Evolutionary conservation across 306 rosid species (phyloP).

Genomic region (Cicer pinnatifidum): DNA sequence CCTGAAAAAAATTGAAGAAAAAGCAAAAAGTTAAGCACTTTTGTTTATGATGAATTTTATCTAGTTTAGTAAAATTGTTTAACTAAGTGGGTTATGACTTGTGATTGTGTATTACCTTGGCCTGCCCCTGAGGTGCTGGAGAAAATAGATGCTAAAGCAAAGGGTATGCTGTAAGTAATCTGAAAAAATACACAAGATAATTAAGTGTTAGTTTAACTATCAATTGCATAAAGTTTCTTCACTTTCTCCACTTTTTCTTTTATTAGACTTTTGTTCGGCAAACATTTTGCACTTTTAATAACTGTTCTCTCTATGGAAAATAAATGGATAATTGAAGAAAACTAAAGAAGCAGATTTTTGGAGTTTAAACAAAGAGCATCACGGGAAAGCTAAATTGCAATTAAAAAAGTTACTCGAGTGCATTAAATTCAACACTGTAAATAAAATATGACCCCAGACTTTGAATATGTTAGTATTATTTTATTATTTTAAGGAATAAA

Average conservation of each 20-base stretch:
- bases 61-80: neutral
- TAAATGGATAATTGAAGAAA: conserved; percentile 33
- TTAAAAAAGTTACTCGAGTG: neutral
- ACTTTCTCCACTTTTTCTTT: conserved; percentile 5
- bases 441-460: conserved; percentile 15
- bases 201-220: conserved; percentile 16
- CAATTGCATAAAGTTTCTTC: conserved; percentile 4
- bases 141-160: conserved; percentile 91
- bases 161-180: conserved; percentile 86
- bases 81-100: neutral
- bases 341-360: conserved; percentile 17
- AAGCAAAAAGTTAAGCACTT: conserved; percentile 20
- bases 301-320: neutral
- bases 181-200: conserved; percentile 44
- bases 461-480: conserved; percentile 12
- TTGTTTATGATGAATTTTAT: neutral
- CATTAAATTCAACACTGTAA: conserved; percentile 23
- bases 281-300: neutral
- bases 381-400: conserved; percentile 23
- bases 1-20: conserved; percentile 53
- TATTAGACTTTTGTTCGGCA: neutral
- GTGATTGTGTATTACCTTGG: conserved; percentile 59
- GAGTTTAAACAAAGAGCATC: conserved; percentile 20
- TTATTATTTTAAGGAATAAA: conserved; percentile 15
- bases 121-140: conserved; percentile 75